Base-by-base conservation (phyloP, 768 basidiomycete species). In the Leucocoprinus birnbaumii region DNA sequence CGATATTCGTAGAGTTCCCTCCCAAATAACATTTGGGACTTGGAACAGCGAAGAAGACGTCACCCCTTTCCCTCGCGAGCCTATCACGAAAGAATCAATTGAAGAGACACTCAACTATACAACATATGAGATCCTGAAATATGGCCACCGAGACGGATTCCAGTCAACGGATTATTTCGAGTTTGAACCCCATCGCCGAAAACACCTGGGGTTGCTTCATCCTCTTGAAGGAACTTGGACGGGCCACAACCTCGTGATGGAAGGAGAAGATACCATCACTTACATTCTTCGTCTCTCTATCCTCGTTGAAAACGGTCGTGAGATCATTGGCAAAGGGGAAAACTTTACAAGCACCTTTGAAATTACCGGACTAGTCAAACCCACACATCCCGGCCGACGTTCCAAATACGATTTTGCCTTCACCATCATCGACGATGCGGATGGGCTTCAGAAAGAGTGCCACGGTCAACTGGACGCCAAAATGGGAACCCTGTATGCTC, bases 141-240 rank as follows among this genome's bases (percentile, higher is more conserved):
- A 68, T 35, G 69, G 68, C 2, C 66, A 69, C 16, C 65, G 66
- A 46, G 69, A 71, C 35, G 68, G 64, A 1, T 71, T 64, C 54
- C 65, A 67, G 13, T 65, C 65, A 3, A 65, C 66, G 11, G 61
- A 70, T 48, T 71, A 70, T 56, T 65, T 62, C 49, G 67, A 69
- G 52, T 69, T 68, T 34, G 70, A 70, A 27, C 58, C 62, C 4
- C 58, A 51, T 19, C 61, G 58, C 18, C 51, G 48, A n/a, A 27
- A 14, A 19, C 55, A 60, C 35, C 48, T 44, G 11, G 53, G 46
- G 3, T 27, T 21, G 9, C 57, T 60, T 21, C 60, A 64, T 26
- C 63, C 65, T 11, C 63, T 69, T 2, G 67, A 70, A 53, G 70
- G 70, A 18, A 69, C 68, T 4, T 71, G 70, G 70, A 63, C 68